Conservation (phyloP, 371 early-diverging fungal species). For the Rhizomucor pusillus region DNA sequence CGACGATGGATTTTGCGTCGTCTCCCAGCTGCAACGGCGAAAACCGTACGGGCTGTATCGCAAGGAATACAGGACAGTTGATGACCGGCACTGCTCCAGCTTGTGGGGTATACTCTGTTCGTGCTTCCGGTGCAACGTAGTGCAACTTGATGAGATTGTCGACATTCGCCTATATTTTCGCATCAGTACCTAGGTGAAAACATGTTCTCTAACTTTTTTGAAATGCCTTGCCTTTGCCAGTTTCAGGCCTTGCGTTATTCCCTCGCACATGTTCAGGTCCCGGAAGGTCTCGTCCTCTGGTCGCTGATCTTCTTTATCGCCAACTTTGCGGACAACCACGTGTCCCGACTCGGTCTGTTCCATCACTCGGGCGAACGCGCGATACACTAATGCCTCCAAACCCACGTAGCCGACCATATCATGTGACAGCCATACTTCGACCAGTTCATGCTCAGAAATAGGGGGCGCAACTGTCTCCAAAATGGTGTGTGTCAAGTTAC, state of each 20-base stretch:
- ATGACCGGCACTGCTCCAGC: constrained; percentile 49
- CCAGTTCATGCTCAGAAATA: constrained; percentile 67
- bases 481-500: constrained; percentile 49
- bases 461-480: constrained; percentile 67
- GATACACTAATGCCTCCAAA: constrained; percentile 58
- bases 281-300: constrained; percentile 27
- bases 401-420: constrained; percentile 64
- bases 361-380: constrained; percentile 65
- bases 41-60: constrained; percentile 58
- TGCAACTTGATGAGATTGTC: constrained; percentile 54
- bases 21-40: constrained; percentile 12
- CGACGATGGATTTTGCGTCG: constrained; percentile 10
- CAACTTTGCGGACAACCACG: constrained; percentile 55
- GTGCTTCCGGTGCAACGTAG: constrained; percentile 25
- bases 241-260: constrained; percentile 53
- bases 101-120: constrained; percentile 25
- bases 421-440: constrained; percentile 64
- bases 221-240: constrained; percentile 41
- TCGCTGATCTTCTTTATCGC: constrained; percentile 29
- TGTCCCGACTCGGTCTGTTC: constrained; percentile 69
- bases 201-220: constrained; percentile 1
- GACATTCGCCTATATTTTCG: constrained; percentile 44
- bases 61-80: constrained; percentile 63
- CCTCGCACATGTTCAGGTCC: constrained; percentile 62
- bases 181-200: neutral